Evolutionary conservation across 176 grass and related monocot genomes (phyloP), one percentile per base, ranked within the genome.

Genomic region (Oryza nivara): DNA sequence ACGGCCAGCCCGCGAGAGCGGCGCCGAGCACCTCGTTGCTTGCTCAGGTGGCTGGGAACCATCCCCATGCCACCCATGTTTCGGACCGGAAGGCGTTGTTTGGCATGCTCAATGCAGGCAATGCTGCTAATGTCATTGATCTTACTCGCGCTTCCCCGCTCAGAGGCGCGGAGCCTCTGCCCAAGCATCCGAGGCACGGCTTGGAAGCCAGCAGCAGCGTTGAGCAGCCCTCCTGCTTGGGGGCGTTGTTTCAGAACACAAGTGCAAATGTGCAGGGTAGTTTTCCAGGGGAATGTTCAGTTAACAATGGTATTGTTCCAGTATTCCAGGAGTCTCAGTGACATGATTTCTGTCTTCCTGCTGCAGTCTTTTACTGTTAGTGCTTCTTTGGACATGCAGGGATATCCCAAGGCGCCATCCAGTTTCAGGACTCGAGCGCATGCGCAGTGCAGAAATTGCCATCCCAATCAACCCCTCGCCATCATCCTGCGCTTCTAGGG

Each of bases 21-120:
- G 64, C 71, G 68, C 67, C 76, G 28, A 69, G 68, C 63, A 92
- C 56, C 77, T 85, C 83, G 5, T 69, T 86, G 83, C 82, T 98
- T 20, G 52, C 89, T 65, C 88, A 89, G 0, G 17, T 87, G 16
- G 83, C 85, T 15, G 91, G 80, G 17, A 90, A 76, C 10, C 77
- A 90, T 75, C 80, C 82, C 68, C 49, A 47, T 35, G 28, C 32
- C 14, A 49, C 49, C 58, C 44, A 67, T 30, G 88, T 83, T 10
- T 51, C 73, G 12, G 92, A 89, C 80, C 89, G 80, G 3, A 90
- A 60, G 46, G 45, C 54, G 26, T 73, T 86, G 70, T 58, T 90
- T 22, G 63, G 72, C 26, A 89, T 35, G 73, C 65, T 51, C 32
- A 86, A 20, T 64, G 38, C 51, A 0, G 78, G 75, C 79, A 93